These are phyloP conservation scores for Eragrostis curvula DNA, from an alignment of 176 grass and related monocot genomes.

Conservation along the genomic window DNA sequence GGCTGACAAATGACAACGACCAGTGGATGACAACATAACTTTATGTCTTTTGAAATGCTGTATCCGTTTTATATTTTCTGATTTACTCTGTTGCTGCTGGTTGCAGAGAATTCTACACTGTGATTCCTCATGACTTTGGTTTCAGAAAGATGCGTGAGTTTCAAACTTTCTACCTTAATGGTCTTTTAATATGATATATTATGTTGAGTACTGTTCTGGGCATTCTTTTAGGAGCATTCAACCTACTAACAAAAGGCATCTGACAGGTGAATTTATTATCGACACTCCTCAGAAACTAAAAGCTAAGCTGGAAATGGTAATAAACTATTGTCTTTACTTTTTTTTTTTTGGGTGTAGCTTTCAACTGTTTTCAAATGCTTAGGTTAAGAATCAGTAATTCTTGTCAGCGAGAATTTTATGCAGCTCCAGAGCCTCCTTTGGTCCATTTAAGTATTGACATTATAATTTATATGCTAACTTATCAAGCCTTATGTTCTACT, in stretches of 20 bases:
- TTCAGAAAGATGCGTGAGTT: conserved; percentile 91
- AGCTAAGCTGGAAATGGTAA: conserved; percentile 95
- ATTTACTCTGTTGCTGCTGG: conserved; percentile 24
- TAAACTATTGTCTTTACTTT: conserved; percentile 26
- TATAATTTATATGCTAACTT: conserved; percentile 4
- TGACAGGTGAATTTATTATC: conserved; percentile 87
- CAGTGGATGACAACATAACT: background rate
- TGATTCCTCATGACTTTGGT: conserved; percentile 99
- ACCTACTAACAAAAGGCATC: conserved; percentile 33
- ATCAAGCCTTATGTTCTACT: background rate
- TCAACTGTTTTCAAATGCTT: conserved; percentile 13
- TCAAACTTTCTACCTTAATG: conserved; percentile 37
- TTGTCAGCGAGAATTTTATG: background rate
- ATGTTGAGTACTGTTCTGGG: conserved; percentile 16
- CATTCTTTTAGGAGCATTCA: conserved; percentile 32
- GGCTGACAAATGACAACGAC: background rate
- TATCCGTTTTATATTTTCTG: background rate
- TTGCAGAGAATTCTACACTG: conserved; percentile 69
- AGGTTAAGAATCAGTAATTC: conserved; percentile 4
- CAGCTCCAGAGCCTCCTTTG: background rate
- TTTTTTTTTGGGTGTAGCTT: conserved; percentile 3
- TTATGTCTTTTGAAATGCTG: background rate
- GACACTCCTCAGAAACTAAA: conserved; percentile 92
- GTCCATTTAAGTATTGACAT: background rate
- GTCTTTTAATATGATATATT: conserved; percentile 19